Percentiles rank a stretch among this genome's conserved stretches.
These are phyloP conservation scores for Phanerodontia chrysosporium DNA, from an alignment of 768 basidiomycete species.

Conservation along the genomic window DNA sequence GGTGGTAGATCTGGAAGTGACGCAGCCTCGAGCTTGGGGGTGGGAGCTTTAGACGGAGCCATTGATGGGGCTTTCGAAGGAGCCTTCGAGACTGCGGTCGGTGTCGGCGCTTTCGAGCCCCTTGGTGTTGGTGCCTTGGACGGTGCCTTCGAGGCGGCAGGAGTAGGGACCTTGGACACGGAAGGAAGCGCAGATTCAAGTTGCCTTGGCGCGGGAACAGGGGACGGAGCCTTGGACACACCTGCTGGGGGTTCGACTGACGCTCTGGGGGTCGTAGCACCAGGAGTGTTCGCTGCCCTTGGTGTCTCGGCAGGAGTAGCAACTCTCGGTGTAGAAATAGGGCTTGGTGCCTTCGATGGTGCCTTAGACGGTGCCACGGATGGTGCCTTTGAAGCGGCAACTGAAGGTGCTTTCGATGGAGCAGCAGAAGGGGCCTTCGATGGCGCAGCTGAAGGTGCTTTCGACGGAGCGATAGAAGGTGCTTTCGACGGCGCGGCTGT, in stretches of 20 bases:
- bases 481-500: not conserved
- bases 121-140: conserved; percentile 8
- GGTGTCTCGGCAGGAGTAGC: conserved; percentile 3
- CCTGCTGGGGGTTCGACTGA: not conserved
- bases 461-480: not conserved
- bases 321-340: not conserved
- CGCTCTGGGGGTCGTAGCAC: conserved; percentile 6
- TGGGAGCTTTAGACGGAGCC: conserved; percentile 5
- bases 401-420: not conserved
- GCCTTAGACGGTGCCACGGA: conserved; percentile 1
- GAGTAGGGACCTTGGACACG: not conserved
- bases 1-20: conserved; percentile 10
- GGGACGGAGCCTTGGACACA: not conserved
- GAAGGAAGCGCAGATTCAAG: not conserved
- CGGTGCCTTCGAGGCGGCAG: conserved; percentile 6
- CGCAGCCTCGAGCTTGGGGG: conserved; percentile 1
- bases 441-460: not conserved
- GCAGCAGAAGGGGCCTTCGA: not conserved
- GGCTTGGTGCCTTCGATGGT: conserved; percentile 12
- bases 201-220: not conserved
- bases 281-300: not conserved
- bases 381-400: not conserved
- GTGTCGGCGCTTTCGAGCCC: not conserved
- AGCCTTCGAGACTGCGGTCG: conserved; percentile 10
- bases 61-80: conserved; percentile 10